phyloP scores from a whole-genome alignment of 352 stramenopile genomes.

The Phytopythium sindhum region DNA sequence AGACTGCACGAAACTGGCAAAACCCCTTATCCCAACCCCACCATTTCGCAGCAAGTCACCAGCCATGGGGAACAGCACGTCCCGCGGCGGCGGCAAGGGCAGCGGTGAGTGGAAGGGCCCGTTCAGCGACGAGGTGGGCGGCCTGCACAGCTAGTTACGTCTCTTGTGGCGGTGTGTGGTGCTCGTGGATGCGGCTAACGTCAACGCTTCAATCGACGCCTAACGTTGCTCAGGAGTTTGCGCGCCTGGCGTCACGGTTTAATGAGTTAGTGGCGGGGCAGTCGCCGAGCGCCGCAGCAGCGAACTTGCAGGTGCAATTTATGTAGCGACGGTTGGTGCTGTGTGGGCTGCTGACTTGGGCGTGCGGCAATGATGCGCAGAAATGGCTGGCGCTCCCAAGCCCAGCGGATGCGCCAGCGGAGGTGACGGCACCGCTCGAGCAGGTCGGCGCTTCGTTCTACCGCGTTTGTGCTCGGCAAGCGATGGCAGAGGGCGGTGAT shows the following conservation, averaged over 20 bases:
- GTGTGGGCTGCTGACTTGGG: neutral
- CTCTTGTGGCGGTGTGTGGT: neutral
- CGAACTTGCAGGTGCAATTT: constrained; percentile 42
- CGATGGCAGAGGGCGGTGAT: constrained; percentile 7
- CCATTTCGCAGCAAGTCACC: neutral
- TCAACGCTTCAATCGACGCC: neutral
- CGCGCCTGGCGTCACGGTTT: constrained; percentile 51
- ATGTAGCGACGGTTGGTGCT: neutral
- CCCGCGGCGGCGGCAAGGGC: constrained; percentile 6
- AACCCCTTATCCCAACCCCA: no score
- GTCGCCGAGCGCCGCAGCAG: constrained; percentile 17
- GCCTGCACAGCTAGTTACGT: no score
- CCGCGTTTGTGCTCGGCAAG: constrained; percentile 32
- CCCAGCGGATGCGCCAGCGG: constrained; percentile 18
- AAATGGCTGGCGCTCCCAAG: constrained; percentile 40
- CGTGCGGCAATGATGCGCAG: constrained; percentile 13
- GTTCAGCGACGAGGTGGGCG: constrained; percentile 67
- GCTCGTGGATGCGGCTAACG: neutral
- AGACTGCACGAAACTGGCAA: no score
- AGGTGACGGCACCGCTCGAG: constrained; percentile 20
- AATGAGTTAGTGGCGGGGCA: constrained; percentile 25
- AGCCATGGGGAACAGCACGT: constrained; percentile 38
- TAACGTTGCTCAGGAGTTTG: constrained; percentile 64
- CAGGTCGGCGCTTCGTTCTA: constrained; percentile 47
- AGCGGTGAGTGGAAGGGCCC: constrained; percentile 65